Evolutionary conservation across 139 green algal species (phyloP), one percentile per base, ranked within the genome.

Genomic region (Limnomonas spitsbergensis): DNA sequence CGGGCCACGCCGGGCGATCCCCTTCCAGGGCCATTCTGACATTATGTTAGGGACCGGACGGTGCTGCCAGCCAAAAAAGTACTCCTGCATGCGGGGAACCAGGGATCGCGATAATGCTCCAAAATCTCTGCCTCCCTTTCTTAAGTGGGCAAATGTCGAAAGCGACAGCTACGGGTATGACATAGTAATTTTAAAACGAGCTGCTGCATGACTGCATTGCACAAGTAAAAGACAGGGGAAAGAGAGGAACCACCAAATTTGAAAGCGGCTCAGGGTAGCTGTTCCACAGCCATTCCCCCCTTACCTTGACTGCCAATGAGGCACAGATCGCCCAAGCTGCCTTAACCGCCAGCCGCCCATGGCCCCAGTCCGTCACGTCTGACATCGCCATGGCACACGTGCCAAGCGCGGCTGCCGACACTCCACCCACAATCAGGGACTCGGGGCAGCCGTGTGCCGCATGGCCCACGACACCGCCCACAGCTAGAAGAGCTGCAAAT

Each of bases 401-500:
- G 39, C 35, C 20, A 14, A 76, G 69, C 69, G 31, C 66, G 32
- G 39, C 38, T 1, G 39, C 29, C 1, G 38, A 26, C 6, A 1
- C 47, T 35, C 32, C 40, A 27, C 71, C 71, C 27, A 66, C 38
- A 35, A 66, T 7, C 38, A 83, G 32, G 1, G 79, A 66, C 68
- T 80, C 75, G 0, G 75, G 24, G 26, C 40, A 81, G 35, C 86
- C 86, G 3, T 74, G 68, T 0, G 2, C 6, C 0, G 40, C 4
- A 6, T 80, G 80, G 0, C 70, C 34, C 1, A 79, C 3, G 27
- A 90, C 27, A 1, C 83, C 86, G 7, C 86, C 86, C 69, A 47
- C 83, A 84, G 67, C 47, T 78, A 37, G 52, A 31, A 87, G 1
- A 7, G 40, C 81, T n/a, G 81, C 86, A 36, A 86, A 79, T 6